phyloP scores from a whole-genome alignment of 768 basidiomycete genomes.

The Leucogyrophana mollusca region DNA sequence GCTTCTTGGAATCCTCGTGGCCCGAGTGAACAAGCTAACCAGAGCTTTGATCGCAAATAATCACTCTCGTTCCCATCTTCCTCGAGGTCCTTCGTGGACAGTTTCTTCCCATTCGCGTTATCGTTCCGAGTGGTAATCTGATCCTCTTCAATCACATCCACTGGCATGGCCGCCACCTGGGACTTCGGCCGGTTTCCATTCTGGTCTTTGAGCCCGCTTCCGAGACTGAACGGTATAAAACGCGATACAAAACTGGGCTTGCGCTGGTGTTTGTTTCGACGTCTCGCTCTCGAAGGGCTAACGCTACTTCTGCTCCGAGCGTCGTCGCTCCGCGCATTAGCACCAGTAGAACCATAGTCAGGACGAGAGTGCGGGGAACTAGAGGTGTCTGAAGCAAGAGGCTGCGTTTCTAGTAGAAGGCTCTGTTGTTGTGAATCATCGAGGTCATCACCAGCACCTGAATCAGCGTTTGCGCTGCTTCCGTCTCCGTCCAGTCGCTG shows the following conservation, averaged over 20 bases:
- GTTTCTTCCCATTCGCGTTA: slow-evolving; percentile 15
- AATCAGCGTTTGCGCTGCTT: background rate
- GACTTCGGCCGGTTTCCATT: background rate
- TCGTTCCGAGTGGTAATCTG: slow-evolving; percentile 16
- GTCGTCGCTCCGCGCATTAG: slow-evolving; percentile 19
- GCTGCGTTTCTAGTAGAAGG: slow-evolving; percentile 22
- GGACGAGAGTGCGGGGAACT: slow-evolving; percentile 14
- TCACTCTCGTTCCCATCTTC: slow-evolving; percentile 56
- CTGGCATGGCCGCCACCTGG: slow-evolving; percentile 26
- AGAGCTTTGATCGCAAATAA: slow-evolving; percentile 83
- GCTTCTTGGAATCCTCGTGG: background rate
- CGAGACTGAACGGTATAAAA: slow-evolving; percentile 29
- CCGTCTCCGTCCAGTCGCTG: slow-evolving; percentile 5
- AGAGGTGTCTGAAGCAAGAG: slow-evolving; percentile 26
- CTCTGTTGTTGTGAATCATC: slow-evolving; percentile 4
- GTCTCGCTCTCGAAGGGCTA: slow-evolving; percentile 15
- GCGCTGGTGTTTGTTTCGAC: slow-evolving; percentile 12
- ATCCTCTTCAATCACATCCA: slow-evolving; percentile 43
- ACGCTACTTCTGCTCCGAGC: slow-evolving; percentile 26
- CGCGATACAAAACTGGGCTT: slow-evolving; percentile 34
- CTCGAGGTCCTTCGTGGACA: slow-evolving; percentile 17
- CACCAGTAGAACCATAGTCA: slow-evolving; percentile 17
- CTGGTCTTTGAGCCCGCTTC: slow-evolving; percentile 9
- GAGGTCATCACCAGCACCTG: background rate
- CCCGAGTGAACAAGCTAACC: slow-evolving; percentile 44